Percentiles rank a stretch among this genome's conserved stretches.
These are phyloP conservation scores for Fusarium temperatum DNA, from an alignment of 2,329 filamentous ascomycete species.

Conservation along the genomic window DNA sequence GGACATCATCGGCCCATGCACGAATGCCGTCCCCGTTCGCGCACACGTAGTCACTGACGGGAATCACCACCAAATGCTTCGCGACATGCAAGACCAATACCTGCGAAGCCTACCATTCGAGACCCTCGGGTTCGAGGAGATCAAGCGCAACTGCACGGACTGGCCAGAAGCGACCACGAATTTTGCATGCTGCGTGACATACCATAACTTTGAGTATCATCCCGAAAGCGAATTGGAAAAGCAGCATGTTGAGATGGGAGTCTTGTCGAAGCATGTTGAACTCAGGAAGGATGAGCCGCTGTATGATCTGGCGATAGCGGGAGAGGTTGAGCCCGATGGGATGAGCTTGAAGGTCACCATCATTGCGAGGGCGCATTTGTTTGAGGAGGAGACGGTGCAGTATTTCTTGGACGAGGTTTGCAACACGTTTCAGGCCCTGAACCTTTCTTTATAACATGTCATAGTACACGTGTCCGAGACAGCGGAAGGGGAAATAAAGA, in stretches of 20 bases:
- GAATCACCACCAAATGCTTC: slow-evolving; percentile 1
- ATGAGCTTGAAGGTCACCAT: neutral
- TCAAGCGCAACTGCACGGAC: slow-evolving; percentile 31
- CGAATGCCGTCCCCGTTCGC: slow-evolving; percentile 1
- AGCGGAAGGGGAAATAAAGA: no score
- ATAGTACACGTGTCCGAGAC: no score
- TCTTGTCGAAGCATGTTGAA: slow-evolving; percentile 5
- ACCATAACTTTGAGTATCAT: slow-evolving; percentile 21
- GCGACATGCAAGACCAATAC: slow-evolving; percentile 30
- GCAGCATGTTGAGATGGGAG: slow-evolving; percentile 12
- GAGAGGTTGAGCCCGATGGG: slow-evolving; percentile 12
- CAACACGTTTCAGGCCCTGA: neutral
- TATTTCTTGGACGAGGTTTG: neutral
- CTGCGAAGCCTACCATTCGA: slow-evolving; percentile 19
- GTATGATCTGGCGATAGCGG: slow-evolving; percentile 8
- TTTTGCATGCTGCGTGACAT: neutral
- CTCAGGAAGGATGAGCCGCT: slow-evolving; percentile 1
- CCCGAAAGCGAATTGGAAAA: slow-evolving; percentile 6
- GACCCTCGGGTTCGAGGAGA: slow-evolving; percentile 26
- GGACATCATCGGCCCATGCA: slow-evolving; percentile 21
- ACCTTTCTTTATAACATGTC: neutral
- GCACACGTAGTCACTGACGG: neutral
- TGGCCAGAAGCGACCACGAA: slow-evolving; percentile 12
- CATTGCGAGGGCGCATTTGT: neutral
- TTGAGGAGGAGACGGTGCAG: neutral